Base-by-base conservation (phyloP, 2,329 filamentous ascomycete genomes). In the Hymenoscyphus repandus region DNA sequence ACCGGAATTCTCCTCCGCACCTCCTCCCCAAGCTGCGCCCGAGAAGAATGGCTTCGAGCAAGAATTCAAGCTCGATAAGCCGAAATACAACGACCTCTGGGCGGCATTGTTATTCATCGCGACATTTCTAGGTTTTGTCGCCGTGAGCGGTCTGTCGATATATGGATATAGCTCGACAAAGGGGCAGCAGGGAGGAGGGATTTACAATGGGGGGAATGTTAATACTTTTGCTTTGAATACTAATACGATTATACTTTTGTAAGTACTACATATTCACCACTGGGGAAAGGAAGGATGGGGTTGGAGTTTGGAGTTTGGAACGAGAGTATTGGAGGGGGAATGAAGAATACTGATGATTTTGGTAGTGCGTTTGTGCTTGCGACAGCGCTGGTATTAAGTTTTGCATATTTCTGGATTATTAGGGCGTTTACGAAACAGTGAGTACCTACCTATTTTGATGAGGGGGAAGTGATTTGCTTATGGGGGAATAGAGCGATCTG, bases 61-160 rank as follows among this genome's bases (percentile, higher is more conserved):
- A 64, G 80, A 83, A 1, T 96, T 97, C 75, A 85, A 85, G 69
- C 69, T 96, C 47, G 80, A 88, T 46, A 83, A 75, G 56, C 90
- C 90, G n/a, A 95, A 92, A 68, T 96, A 79, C 71, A 89, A 96
- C 63, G 92, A 97, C 66, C 66, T 88, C 22, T 96, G 91, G 92
- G 91, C 91, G 3, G 90, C 86, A 3, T 72, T 95, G 37, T 72
- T 96, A 64, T 80, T 95, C 60, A 74, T 93, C 34, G 69, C 79
- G 15, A 83, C 86, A 20, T 85, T 86, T 64, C 70, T 78, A 2
- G 90, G 89, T 12, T 96, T 87, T 62, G 77, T 82, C 9, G 90
- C 79, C 7, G 83, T 96, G 44, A 91, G 86, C 6, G 90, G 76
- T 2, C 74, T 95, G 32, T 75, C 83, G 0, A 80, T 96, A 36